Conservation (phyloP, 768 basidiomycete genomes). For the Hericium erinaceus region DNA sequence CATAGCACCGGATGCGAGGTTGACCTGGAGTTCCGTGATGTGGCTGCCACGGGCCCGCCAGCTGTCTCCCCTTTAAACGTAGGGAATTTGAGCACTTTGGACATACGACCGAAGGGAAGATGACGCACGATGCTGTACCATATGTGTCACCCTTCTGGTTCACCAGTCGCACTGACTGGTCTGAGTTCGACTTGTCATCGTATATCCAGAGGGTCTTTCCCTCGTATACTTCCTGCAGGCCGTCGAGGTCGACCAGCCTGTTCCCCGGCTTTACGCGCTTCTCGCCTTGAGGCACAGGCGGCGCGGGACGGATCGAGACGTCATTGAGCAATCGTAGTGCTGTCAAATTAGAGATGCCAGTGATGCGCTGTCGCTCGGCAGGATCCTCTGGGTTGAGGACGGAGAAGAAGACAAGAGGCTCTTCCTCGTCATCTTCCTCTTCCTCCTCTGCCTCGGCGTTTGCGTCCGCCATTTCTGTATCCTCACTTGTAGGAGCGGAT, state of each 20-base stretch:
- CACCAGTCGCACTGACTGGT: slow-evolving; percentile 62
- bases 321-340: slow-evolving; percentile 66
- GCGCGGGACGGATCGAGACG: slow-evolving; percentile 51
- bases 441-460: slow-evolving; percentile 14
- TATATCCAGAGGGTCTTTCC: slow-evolving; percentile 73
- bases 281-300: slow-evolving; percentile 33
- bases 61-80: slow-evolving; percentile 55
- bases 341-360: slow-evolving; percentile 51
- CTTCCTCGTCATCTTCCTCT: slow-evolving; percentile 18
- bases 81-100: background rate
- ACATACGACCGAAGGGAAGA: background rate
- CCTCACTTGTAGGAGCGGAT: slow-evolving; percentile 15
- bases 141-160: slow-evolving; percentile 49
- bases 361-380: slow-evolving; percentile 30
- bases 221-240: slow-evolving; percentile 66
- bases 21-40: slow-evolving; percentile 66
- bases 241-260: slow-evolving; percentile 49
- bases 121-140: slow-evolving; percentile 67
- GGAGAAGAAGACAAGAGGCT: slow-evolving; percentile 38
- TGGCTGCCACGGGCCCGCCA: slow-evolving; percentile 69
- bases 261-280: slow-evolving; percentile 41
- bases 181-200: slow-evolving; percentile 53
- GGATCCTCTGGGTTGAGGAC: slow-evolving; percentile 28
- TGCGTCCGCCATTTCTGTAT: slow-evolving; percentile 17
- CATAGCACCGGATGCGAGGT: slow-evolving; percentile 48